phyloP scores from a whole-genome alignment of 805 yeast genomes.

The Candida vartiovaarae region DNA sequence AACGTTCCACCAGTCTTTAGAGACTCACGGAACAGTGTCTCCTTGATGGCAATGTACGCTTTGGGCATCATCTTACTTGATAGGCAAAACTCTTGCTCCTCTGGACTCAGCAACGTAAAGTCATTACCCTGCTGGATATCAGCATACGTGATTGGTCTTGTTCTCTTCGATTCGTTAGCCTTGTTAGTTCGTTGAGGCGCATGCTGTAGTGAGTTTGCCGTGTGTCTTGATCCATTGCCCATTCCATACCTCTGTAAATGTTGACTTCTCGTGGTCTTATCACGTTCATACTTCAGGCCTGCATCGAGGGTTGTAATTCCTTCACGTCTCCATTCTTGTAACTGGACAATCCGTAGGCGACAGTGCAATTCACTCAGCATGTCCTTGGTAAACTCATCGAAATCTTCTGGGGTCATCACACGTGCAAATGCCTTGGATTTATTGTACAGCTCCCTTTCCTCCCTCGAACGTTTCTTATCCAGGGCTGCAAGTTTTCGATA shows the following conservation, averaged over 20 bases:
- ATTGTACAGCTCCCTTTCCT: constrained; percentile 76
- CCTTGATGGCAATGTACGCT: constrained; percentile 90
- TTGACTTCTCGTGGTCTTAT: constrained; percentile 61
- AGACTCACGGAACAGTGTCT: constrained; percentile 79
- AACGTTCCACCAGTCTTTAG: constrained; percentile 77
- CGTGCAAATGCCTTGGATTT: constrained; percentile 76
- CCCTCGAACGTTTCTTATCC: constrained; percentile 83
- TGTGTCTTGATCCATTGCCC: constrained; percentile 27
- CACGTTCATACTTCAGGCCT: constrained; percentile 84
- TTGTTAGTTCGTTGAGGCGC: constrained; percentile 15
- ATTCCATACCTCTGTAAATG: constrained; percentile 49
- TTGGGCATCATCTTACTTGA: constrained; percentile 83
- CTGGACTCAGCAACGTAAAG: constrained; percentile 73
- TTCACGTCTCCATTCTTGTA: constrained; percentile 89
- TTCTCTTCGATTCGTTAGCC: constrained; percentile 25
- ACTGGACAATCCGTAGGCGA: constrained; percentile 74
- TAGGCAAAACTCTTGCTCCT: constrained; percentile 81
- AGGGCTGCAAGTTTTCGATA: constrained; percentile 73
- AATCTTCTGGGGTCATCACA: constrained; percentile 75
- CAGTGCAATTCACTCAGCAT: constrained; percentile 71
- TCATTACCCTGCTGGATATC: constrained; percentile 79
- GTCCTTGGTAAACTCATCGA: constrained; percentile 65
- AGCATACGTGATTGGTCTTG: constrained; percentile 40
- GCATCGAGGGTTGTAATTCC: constrained; percentile 82
- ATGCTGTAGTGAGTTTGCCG: constrained; percentile 25